Conservation (phyloP, 2,329 filamentous ascomycete species). For the Botrytis fragariae region DNA sequence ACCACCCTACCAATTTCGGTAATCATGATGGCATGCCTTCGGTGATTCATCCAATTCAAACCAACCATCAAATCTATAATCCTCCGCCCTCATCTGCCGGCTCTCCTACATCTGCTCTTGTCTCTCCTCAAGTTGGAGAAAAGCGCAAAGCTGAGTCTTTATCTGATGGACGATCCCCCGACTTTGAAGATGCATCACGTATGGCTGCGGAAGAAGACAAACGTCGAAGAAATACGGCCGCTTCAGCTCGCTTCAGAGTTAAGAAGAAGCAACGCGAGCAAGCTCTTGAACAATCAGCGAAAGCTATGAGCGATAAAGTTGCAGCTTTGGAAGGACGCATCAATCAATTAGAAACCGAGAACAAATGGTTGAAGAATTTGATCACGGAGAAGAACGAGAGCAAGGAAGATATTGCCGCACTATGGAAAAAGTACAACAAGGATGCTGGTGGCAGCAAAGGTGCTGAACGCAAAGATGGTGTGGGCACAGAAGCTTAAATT, state of each 20-base stretch:
- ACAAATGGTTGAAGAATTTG: conserved; percentile 77
- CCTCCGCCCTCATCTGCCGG: conserved; percentile 28
- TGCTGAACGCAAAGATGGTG: conserved; percentile 37
- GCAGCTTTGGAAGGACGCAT: conserved; percentile 69
- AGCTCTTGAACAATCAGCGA: conserved; percentile 75
- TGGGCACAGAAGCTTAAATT: conserved; percentile 34
- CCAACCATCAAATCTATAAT: conserved; percentile 25
- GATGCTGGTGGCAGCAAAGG: conserved; percentile 37
- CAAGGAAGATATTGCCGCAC: conserved; percentile 42
- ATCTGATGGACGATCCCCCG: conserved; percentile 37
- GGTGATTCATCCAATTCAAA: conserved; percentile 26
- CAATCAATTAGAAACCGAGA: conserved; percentile 76
- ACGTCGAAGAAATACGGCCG: conserved; percentile 82
- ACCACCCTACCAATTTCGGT: conserved; percentile 25
- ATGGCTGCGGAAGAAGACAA: conserved; percentile 84
- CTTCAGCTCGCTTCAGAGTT: conserved; percentile 82
- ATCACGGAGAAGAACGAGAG: conserved; percentile 75
- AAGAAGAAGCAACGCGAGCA: conserved; percentile 97
- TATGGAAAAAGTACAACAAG: conserved; percentile 43
- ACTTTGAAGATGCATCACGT: conserved; percentile 69
- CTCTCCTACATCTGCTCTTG: conserved; percentile 30
- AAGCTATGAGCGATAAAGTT: conserved; percentile 81
- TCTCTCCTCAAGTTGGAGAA: conserved; percentile 31
- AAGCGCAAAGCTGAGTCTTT: conserved; percentile 39
- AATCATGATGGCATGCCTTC: conserved; percentile 22